Conservation (phyloP, 257 asterid genomes). For the Paulownia fortunei region DNA sequence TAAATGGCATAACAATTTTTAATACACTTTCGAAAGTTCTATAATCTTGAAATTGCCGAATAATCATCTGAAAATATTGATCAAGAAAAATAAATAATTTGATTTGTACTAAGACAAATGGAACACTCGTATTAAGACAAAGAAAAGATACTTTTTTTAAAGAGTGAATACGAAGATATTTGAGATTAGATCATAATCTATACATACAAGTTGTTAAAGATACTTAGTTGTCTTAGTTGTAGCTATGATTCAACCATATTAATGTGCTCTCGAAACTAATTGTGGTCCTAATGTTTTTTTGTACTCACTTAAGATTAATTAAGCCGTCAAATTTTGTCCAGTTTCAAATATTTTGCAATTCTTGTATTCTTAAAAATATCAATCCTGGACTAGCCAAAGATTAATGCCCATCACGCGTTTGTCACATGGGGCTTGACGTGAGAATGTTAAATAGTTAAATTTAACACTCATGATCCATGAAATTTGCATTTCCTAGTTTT, state of each 20-base stretch:
- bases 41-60: too few species aligned
- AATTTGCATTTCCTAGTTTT: background rate
- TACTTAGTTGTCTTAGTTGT: background rate
- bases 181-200: background rate
- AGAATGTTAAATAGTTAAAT: background rate
- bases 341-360: slow-evolving; percentile 7
- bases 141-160: background rate
- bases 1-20: background rate
- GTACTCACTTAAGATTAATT: background rate
- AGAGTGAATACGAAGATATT: background rate
- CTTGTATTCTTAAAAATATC: background rate
- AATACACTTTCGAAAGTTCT: too few species aligned
- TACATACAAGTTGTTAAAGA: background rate
- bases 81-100: too few species aligned
- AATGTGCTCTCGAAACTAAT: too few species aligned
- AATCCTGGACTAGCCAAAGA: background rate
- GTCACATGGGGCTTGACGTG: slow-evolving; percentile 14
- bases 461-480: background rate
- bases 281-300: slow-evolving; percentile 17
- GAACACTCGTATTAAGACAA: background rate
- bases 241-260: background rate
- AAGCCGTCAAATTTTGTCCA: slow-evolving; percentile 3
- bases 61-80: too few species aligned
- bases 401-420: background rate
- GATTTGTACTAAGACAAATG: background rate